A percentile compares a stretch with the other conserved stretches of the same genome.
phyloP scores from a whole-genome alignment of 371 early-diverging fungal species.

The Mortierella sp. region DNA sequence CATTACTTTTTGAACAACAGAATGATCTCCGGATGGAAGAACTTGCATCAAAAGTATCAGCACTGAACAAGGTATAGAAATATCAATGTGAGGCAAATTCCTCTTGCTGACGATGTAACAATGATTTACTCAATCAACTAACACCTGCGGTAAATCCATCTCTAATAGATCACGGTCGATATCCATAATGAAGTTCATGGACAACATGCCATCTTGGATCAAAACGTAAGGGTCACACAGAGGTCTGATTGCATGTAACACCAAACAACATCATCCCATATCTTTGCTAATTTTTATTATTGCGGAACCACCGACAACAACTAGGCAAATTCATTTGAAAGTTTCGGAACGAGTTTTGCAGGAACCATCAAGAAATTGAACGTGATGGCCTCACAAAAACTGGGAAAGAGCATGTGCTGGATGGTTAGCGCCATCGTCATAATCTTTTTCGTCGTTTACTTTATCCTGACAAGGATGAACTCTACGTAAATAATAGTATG shows the following conservation, averaged over 20 bases:
- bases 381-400: conserved; percentile 43
- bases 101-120: neutral
- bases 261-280: neutral
- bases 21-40: conserved; percentile 58
- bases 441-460: conserved; percentile 52
- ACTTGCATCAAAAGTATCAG: conserved; percentile 54
- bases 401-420: conserved; percentile 57
- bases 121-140: too few species aligned
- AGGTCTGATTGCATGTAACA: neutral
- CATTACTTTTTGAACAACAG: conserved; percentile 53
- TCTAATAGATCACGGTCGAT: conserved; percentile 47
- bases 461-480: conserved; percentile 41
- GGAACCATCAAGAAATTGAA: conserved; percentile 49
- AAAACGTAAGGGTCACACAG: conserved; percentile 25
- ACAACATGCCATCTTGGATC: conserved; percentile 52
- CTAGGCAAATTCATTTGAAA: conserved; percentile 41
- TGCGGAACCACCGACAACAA: too few species aligned
- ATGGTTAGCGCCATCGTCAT: conserved; percentile 56
- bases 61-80: conserved; percentile 40
- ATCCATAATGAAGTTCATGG: conserved; percentile 56
- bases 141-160: neutral
- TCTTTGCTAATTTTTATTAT: too few species aligned
- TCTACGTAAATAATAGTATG: conserved; percentile 24
- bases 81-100: too few species aligned
- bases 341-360: conserved; percentile 46